Evolutionary conservation across 2,329 filamentous ascomycete genomes (phyloP), one percentile per base, ranked within the genome.

Genomic region (Trichoderma oligosporum): DNA sequence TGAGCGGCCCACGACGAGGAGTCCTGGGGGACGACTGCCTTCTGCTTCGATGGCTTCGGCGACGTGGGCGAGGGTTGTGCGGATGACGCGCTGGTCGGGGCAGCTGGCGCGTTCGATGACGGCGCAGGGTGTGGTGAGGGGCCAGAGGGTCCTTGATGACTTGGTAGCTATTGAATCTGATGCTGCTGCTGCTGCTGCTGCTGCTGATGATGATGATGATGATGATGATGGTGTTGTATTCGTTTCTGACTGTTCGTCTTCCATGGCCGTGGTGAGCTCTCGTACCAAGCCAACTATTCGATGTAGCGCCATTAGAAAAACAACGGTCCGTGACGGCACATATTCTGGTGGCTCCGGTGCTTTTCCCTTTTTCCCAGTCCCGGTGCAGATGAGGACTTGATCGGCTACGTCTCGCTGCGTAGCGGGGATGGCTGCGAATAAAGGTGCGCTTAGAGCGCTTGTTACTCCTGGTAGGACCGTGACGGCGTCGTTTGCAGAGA

Each of bases 301-400:
- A 73, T 99, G 94, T 61, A 99, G 75, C 4, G 91, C 91, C 94
- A 99, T 99, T 46, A 99, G 76, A 63, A 97, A 96, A 4, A 99
- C 89, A 1, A 94, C 89, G 0, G 94, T 97, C 57, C 92, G 82
- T 7, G 82, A 87, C 2, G 80, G 70, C 0, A 92, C 83, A 70
- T 85, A 96, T 61, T 86, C 85, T 0, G 94, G 94, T 31, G 91
- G 91, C n/a, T 83, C 77, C 0, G 91, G 91, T 0, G 90, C 78
- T 55, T 83, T 87, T 11, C 94, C 94, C 73, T 96, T 95, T 66
- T 94, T 84, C 1, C 94, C 94, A 0, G 94, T 99, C 0, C 94
- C 94, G 0, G 94, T 99, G 74, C 94, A 97, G n/a, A 99, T 82
- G 24, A 99, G 80, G 0, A 99, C 86, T 72, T 97, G 92, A 67